These are phyloP conservation scores for Penicillium sp. DNA, from an alignment of 2,329 filamentous ascomycete species.

Conservation along the genomic window DNA sequence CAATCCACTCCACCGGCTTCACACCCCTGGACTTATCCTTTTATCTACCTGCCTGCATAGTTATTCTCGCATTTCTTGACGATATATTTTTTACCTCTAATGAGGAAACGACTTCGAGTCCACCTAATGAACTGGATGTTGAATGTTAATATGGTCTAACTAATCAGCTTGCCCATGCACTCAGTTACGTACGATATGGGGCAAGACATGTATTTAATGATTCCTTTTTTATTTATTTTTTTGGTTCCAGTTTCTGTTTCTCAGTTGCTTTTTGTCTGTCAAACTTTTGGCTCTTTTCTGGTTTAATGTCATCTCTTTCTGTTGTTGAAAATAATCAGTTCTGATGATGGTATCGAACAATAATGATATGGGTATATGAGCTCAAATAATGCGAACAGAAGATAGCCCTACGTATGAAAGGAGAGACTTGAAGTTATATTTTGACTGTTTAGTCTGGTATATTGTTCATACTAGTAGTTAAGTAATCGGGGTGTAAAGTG, in stretches of 20 bases:
- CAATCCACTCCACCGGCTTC: not conserved
- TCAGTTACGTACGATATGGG: not conserved
- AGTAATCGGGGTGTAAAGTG: not conserved
- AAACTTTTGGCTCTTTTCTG: not conserved
- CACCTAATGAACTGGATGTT: slow-evolving; percentile 12
- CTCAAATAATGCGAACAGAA: not conserved
- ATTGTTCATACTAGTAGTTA: not conserved
- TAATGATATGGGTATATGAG: not conserved
- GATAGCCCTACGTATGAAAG: not conserved
- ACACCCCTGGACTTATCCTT: not conserved
- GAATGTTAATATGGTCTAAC: slow-evolving; percentile 11
- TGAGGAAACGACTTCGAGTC: not conserved
- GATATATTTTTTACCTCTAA: slow-evolving; percentile 2
- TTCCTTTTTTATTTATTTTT: not conserved
- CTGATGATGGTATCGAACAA: not conserved
- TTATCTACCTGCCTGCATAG: not conserved
- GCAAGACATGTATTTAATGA: slow-evolving; percentile 10
- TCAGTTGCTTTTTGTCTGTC: not conserved
- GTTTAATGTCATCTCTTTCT: not conserved
- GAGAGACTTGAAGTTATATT: not conserved
- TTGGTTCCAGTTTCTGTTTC: not conserved
- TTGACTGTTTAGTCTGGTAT: slow-evolving; percentile 9
- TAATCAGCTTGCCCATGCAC: not conserved
- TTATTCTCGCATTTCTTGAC: slow-evolving; percentile 5
- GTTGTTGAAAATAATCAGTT: not conserved